Percentiles rank a stretch among this genome's conserved stretches.
Conservation (phyloP, 2,329 filamentous ascomycete genomes). For the Emergomyces africanus region DNA sequence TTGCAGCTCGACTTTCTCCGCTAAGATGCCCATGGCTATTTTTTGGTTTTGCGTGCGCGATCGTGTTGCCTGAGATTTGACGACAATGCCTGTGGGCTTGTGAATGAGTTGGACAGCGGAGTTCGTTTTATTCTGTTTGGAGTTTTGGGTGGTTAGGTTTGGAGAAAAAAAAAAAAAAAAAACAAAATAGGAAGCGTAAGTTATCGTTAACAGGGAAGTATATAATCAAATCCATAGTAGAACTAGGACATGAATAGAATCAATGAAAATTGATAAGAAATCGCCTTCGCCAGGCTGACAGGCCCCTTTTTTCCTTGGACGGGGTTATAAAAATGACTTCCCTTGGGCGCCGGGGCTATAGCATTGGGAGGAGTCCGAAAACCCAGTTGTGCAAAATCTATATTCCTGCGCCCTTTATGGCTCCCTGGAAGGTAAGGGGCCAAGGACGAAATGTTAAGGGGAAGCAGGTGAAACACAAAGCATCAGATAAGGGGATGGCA, state of each 20-base stretch:
- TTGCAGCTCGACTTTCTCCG: slow-evolving; percentile 61
- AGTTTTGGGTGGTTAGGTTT: not conserved
- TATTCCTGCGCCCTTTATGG: not conserved
- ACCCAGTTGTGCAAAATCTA: not conserved
- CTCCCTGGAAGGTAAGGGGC: not conserved
- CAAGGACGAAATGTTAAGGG: not conserved
- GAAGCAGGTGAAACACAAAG: not conserved
- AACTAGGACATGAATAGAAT: not conserved
- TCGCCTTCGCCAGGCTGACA: not conserved
- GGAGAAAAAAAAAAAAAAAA: not conserved
- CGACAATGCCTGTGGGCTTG: slow-evolving; percentile 74
- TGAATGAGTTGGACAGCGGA: slow-evolving; percentile 91
- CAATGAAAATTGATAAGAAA: not conserved
- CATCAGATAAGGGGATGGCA: not conserved
- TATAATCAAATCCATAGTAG: not conserved
- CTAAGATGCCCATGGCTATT: slow-evolving; percentile 65
- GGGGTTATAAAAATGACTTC: not conserved
- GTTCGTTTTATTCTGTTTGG: slow-evolving; percentile 72
- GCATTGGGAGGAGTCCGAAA: too few relatives aligned
- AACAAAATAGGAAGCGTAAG: not conserved
- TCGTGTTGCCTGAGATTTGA: slow-evolving; percentile 88
- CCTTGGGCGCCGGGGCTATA: not conserved
- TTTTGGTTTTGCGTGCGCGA: slow-evolving; percentile 78
- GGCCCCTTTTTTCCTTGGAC: not conserved
- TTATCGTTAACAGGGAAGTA: not conserved